Evolutionary conservation across 1,139 yeast species (phyloP), one percentile per base, ranked within the genome.

Genomic region (Hanseniaspora sp.): DNA sequence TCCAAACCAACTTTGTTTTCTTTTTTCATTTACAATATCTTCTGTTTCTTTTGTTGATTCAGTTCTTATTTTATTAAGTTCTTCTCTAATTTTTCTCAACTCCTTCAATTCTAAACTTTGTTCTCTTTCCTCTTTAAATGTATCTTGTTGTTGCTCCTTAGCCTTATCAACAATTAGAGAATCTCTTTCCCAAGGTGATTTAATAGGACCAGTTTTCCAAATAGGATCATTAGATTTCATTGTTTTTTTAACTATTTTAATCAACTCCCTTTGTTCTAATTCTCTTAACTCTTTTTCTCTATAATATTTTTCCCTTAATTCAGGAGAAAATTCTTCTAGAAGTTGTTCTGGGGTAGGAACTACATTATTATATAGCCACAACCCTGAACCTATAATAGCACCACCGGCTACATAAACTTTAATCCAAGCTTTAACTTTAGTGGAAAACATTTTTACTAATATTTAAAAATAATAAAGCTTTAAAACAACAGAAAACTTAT

Each of bases 281-380:
- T 78, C 75, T 67, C 94, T 74, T 56, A 83, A 66, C 8, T 71
- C 80, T 60, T 75, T 75, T 63, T 83, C 83, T 55, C 74, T 72
- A 63, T 85, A 92, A 64, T 86, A 86, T 57, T 84, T 83, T 13
- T 81, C 82, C 59, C 88, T 74, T 51, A 87, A 71, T 64, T 88
- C 95, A 0, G 96, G 96, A 4, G 95, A 85, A 60, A 88, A 76
- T 53, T 76, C 69, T 18, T 81, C 78, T 46, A 88, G 76, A 54
- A 88, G 69, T 64, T 88, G 77, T 61, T 87, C 95, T 61, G 86
- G 95, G 0, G 92, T 77, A 1, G 96, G 96, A 0, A 87, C 82
- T 3, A 90, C 79, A 65, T 78, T 84, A 58, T 79, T 82, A 69
- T 70, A 83, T 30, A 83, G 71, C 5, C 84, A 59, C 1, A 80